Evolutionary conservation across 1,139 yeast species (phyloP).

Genomic region (Sugiyamaella sp.): DNA sequence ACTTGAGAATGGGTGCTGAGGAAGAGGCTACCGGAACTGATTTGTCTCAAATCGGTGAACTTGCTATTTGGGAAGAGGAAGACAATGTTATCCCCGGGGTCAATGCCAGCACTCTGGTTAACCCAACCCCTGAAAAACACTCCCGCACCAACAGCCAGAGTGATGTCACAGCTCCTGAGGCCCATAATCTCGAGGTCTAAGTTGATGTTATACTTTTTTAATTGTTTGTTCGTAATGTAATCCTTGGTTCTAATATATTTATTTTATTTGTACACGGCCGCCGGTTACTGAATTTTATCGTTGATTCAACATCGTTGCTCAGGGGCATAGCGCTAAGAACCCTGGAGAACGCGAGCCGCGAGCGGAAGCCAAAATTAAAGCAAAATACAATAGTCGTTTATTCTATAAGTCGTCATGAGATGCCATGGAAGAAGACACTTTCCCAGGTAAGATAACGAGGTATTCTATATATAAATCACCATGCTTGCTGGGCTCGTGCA

Average conservation of each 20-base stretch:
- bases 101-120: slow-evolving; percentile 7
- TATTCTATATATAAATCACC: slow-evolving; percentile 82
- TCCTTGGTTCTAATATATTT: slow-evolving; percentile 8
- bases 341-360: slow-evolving; percentile 2
- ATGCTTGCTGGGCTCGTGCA: slow-evolving; percentile 52
- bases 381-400: background rate
- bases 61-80: slow-evolving; percentile 42
- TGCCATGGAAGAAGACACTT: slow-evolving; percentile 3
- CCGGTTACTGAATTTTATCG: too few species aligned
- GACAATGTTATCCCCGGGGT: slow-evolving; percentile 18
- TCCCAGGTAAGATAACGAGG: slow-evolving; percentile 55
- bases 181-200: slow-evolving; percentile 7
- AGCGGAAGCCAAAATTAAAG: background rate
- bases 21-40: slow-evolving; percentile 92
- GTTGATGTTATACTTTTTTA: background rate
- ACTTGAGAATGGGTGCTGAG: slow-evolving; percentile 83
- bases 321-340: background rate
- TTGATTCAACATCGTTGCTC: too few species aligned
- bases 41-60: slow-evolving; percentile 85
- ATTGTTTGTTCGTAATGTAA: slow-evolving; percentile 9
- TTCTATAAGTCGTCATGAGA: slow-evolving; percentile 21
- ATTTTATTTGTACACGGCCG: background rate
- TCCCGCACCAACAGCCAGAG: slow-evolving; percentile 18
- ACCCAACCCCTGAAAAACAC: slow-evolving; percentile 18
- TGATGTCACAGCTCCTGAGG: slow-evolving; percentile 14